Conservation (phyloP, 2,329 filamentous ascomycete genomes). For the Stemphylium vesicarium region DNA sequence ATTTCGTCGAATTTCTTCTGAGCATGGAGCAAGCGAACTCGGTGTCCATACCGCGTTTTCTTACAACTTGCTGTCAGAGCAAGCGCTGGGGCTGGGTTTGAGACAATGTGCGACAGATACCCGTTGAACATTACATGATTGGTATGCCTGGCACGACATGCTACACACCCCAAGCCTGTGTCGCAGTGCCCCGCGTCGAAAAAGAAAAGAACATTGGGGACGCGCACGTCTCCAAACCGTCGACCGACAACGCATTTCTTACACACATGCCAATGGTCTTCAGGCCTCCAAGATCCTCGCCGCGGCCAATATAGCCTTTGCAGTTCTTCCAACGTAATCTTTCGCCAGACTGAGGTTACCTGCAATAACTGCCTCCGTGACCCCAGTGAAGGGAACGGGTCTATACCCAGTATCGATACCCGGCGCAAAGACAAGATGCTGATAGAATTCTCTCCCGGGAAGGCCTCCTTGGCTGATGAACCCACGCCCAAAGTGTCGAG, state of each 20-base stretch:
- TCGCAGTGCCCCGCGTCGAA: background rate
- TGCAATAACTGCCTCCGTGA: conserved; percentile 42
- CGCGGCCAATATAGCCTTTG: conserved; percentile 35
- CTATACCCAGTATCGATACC: conserved; percentile 50
- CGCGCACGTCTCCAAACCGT: background rate
- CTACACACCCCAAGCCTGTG: background rate
- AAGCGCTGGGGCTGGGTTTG: background rate
- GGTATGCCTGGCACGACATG: too few relatives aligned
- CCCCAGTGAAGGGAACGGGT: conserved; percentile 42
- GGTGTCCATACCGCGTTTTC: background rate
- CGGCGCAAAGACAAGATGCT: conserved; percentile 55
- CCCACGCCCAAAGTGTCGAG: conserved; percentile 52
- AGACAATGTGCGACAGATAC: too few relatives aligned
- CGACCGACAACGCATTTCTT: background rate
- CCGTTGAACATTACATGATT: too few relatives aligned
- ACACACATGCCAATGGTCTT: background rate
- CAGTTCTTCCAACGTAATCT: conserved; percentile 39
- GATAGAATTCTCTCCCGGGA: conserved; percentile 52
- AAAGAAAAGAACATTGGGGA: background rate
- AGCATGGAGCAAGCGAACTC: background rate
- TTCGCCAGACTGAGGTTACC: conserved; percentile 30
- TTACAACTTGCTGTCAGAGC: background rate
- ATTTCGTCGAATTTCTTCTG: background rate
- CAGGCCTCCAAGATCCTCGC: conserved; percentile 25
- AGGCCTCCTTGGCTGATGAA: conserved; percentile 55